phyloP scores from a whole-genome alignment of 2,329 filamentous ascomycete species.

The Claviceps lovelessii region DNA sequence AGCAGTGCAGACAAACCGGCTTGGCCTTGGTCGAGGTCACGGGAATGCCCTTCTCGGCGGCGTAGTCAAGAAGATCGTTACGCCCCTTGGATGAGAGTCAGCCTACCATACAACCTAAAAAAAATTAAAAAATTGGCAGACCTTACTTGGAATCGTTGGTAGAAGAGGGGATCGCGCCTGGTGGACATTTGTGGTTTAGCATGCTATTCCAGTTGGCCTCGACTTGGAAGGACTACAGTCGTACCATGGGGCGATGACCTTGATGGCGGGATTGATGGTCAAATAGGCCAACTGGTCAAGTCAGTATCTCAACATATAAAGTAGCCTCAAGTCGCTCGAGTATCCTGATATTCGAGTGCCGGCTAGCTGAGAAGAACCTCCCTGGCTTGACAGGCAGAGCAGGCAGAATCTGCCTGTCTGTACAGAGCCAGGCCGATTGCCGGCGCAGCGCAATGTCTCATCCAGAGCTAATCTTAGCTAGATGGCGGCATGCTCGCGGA shows the following conservation, averaged over 20 bases:
- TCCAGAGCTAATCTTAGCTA: not conserved
- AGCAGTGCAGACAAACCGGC: not conserved
- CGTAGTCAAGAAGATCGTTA: slow-evolving; percentile 1
- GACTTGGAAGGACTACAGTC: not conserved
- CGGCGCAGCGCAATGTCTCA: not conserved
- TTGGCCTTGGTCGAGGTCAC: slow-evolving; percentile 3
- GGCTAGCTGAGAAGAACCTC: not conserved
- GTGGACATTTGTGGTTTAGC: not conserved
- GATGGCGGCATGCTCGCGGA: not conserved
- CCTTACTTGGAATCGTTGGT: not conserved
- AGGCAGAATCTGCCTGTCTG: not conserved
- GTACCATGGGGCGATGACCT: slow-evolving; percentile 2
- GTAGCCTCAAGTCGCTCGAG: no score
- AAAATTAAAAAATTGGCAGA: not conserved
- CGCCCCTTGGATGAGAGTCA: not conserved
- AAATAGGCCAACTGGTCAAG: not conserved
- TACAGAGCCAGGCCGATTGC: not conserved
- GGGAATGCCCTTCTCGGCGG: slow-evolving; percentile 1
- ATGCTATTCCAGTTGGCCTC: not conserved
- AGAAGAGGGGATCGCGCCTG: slow-evolving; percentile 1
- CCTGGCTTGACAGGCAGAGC: not conserved
- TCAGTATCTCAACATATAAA: not conserved
- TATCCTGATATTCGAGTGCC: not conserved
- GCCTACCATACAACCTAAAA: not conserved
- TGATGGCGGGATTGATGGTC: slow-evolving; percentile 1